Base-by-base conservation (phyloP, 352 stramenopile species). In the Thalassiosira exigua region DNA sequence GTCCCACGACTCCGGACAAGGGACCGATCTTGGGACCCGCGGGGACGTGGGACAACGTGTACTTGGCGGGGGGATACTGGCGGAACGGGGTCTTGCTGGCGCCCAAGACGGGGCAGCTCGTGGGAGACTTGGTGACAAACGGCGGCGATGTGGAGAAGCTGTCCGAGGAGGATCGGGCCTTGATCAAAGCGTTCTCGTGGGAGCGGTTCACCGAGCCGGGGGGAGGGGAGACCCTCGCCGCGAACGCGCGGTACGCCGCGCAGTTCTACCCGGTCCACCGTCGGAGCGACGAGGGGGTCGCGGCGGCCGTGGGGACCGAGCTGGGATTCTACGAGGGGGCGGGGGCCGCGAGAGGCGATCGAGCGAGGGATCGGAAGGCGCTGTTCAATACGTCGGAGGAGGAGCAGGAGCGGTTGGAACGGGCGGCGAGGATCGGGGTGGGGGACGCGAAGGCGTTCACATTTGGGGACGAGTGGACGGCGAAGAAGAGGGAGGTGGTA, bases 31-130 rank as follows among this genome's bases (percentile, higher is more conserved):
- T 96, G n/a, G 92, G 92, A 11, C 59, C 80, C 5, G 94, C 90
- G 14, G 46, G 65, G 19, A 73, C 82, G 26, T 95, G 88, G 85
- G 69, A 90, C 7, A 95, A 94, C 75, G 58, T 96, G 0, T 95
- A 85, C 42, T 50, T 95, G 21, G 91, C 90, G 14, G 92, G 92
- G 19, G 92, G 92, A 17, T 95, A 95, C 68, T 96, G 92, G 92
- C 79, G 92, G 27, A 96, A 96, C 79, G 92, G 92, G 22, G 91
- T 96, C 5, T 75, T 96, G 19, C 67, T 96, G 14, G 90, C 91
- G 54, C 92, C 92, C 11, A 93, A 93, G 52, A 94, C 91, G 0
- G 91, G 82, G 51, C 83, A 95, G 54, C 70, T 96, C 4, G 48
- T 96, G 14, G 92, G 86, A 21, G 84, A 92, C 71, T 75, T 91